Percentiles rank a stretch among this genome's conserved stretches.
These are phyloP conservation scores for Stropharia rugosoannulata DNA, from an alignment of 768 basidiomycete genomes.

Conservation along the genomic window DNA sequence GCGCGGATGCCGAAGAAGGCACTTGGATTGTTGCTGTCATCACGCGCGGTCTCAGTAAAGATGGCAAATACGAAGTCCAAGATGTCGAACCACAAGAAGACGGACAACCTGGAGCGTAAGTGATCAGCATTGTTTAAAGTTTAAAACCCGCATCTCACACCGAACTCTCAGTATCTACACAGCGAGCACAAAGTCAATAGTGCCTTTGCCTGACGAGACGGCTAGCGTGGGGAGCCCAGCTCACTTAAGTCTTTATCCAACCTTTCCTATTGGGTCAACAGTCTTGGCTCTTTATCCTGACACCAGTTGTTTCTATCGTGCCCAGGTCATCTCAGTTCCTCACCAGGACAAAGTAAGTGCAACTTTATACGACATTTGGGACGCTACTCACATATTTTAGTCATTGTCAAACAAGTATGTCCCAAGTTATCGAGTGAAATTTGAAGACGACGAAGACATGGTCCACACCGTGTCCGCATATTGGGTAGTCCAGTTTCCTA, in stretches of 20 bases:
- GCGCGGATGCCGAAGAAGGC: slow-evolving; percentile 48
- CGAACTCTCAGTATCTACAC: slow-evolving; percentile 52
- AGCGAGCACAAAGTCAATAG: slow-evolving; percentile 67
- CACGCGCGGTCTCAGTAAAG: slow-evolving; percentile 70
- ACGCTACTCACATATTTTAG: slow-evolving; percentile 17
- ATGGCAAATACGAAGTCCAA: slow-evolving; percentile 81
- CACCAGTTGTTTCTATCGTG: slow-evolving; percentile 89
- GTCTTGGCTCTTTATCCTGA: slow-evolving; percentile 91
- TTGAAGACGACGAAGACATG: slow-evolving; percentile 88
- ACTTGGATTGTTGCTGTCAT: slow-evolving; percentile 84
- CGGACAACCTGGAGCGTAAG: slow-evolving; percentile 65
- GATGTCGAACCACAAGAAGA: slow-evolving; percentile 85
- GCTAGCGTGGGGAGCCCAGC: slow-evolving; percentile 56
- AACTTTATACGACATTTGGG: neutral
- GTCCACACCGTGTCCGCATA: slow-evolving; percentile 75
- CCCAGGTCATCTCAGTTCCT: slow-evolving; percentile 77
- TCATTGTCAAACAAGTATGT: slow-evolving; percentile 45
- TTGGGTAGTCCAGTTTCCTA: slow-evolving; percentile 83
- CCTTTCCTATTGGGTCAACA: slow-evolving; percentile 67
- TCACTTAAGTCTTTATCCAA: slow-evolving; percentile 69
- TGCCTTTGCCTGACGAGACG: slow-evolving; percentile 77
- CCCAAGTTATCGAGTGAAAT: slow-evolving; percentile 75
- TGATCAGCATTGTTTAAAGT: neutral
- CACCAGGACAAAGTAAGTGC: slow-evolving; percentile 32
- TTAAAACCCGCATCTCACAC: neutral